A percentile compares a stretch with the other conserved stretches of the same genome.
These are phyloP conservation scores for Nidula microcarpa DNA, from an alignment of 768 basidiomycete genomes.

Conservation along the genomic window DNA sequence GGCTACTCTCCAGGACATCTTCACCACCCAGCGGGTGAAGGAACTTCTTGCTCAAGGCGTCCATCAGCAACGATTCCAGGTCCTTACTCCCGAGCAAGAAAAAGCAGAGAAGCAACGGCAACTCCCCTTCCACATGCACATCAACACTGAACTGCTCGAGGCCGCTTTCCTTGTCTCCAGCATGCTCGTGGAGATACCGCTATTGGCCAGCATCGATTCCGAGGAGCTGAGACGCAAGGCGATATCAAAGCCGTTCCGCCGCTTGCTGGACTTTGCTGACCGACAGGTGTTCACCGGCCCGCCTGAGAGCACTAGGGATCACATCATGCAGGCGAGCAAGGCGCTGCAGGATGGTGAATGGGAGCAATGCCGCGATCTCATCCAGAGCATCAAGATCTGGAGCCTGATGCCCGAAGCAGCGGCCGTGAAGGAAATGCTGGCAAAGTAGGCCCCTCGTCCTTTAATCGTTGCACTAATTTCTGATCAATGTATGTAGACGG, in stretches of 20 bases:
- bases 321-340: conserved; percentile 99
- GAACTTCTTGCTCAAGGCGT: conserved; percentile 96
- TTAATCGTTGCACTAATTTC: conserved; percentile 6
- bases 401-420: conserved; percentile 88
- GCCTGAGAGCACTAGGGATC: conserved; percentile 97
- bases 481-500: conserved; percentile 48
- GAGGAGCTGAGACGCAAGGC: conserved; percentile 92
- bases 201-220: conserved; percentile 90
- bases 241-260: conserved; percentile 95
- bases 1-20: conserved; percentile 90
- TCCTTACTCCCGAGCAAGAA: conserved; percentile 91
- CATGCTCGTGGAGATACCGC: conserved; percentile 97
- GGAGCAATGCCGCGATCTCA: conserved; percentile 91
- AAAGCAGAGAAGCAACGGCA: conserved; percentile 94
- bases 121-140: conserved; percentile 99
- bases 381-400: conserved; percentile 98
- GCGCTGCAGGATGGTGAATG: conserved; percentile 96
- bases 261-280: conserved; percentile 94
- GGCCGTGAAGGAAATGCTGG: conserved; percentile 91
- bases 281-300: conserved; percentile 97
- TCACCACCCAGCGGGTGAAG: conserved; percentile 94
- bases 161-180: conserved; percentile 97
- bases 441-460: conserved; percentile 54
- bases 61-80: conserved; percentile 87
- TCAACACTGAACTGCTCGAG: conserved; percentile 96